Conservation (phyloP, 208 protist species). For the Vickermania ingenoplastis region DNA sequence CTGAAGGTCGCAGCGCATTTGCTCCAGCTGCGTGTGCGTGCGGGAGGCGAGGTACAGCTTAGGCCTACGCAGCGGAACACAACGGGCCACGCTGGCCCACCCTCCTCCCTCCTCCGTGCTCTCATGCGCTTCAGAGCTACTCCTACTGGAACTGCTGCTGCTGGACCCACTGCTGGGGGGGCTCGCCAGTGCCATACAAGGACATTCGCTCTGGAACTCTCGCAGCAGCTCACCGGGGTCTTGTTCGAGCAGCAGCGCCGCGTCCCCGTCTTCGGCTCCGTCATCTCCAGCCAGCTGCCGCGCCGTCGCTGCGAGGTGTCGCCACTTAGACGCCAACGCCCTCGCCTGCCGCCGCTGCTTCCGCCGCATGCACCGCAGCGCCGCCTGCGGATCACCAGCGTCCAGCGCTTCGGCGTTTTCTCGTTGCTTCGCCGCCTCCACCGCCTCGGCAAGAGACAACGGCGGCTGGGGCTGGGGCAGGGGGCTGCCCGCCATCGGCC, state of each 20-base stretch:
- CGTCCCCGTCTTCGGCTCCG: background rate
- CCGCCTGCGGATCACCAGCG: background rate
- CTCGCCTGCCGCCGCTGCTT: conserved; percentile 9
- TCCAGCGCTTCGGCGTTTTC: background rate
- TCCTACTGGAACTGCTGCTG: conserved; percentile 2
- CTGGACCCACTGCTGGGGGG: background rate
- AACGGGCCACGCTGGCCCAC: conserved; percentile 10
- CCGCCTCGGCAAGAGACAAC: background rate
- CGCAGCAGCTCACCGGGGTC: conserved; percentile 10
- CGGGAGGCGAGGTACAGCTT: conserved; percentile 92
- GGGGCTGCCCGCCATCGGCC: background rate
- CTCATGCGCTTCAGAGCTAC: background rate
- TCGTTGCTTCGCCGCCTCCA: background rate
- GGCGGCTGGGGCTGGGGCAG: background rate
- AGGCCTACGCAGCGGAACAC: conserved; percentile 43
- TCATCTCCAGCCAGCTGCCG: background rate
- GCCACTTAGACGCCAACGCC: conserved; percentile 5
- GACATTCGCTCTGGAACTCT: conserved; percentile 8
- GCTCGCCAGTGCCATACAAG: background rate
- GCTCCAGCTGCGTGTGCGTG: conserved; percentile 93
- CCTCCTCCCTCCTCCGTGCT: conserved; percentile 16
- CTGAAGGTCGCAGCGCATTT: conserved; percentile 88
- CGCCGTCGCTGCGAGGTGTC: conserved; percentile 3
- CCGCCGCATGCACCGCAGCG: conserved; percentile 9
- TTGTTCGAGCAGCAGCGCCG: conserved; percentile 27